Percentiles rank a stretch among this genome's conserved stretches.
These are phyloP conservation scores for Samsoniella hepiali DNA, from an alignment of 2,329 filamentous ascomycete species.

Conservation along the genomic window DNA sequence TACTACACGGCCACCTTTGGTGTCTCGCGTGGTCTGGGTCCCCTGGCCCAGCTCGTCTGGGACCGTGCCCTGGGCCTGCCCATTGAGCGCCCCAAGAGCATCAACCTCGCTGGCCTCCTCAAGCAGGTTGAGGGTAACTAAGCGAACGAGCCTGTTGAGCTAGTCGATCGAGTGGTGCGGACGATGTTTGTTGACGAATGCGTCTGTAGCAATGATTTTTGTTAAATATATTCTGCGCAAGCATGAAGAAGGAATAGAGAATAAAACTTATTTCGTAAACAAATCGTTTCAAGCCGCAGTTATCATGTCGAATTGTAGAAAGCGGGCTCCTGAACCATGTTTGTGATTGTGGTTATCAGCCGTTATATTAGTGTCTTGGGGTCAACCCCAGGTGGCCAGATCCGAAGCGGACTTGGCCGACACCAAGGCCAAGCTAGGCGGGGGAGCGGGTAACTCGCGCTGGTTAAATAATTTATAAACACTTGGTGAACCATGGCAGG, in stretches of 20 bases:
- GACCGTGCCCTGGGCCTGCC: slow-evolving; percentile 89
- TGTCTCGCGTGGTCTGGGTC: slow-evolving; percentile 71
- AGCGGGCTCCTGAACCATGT: background rate
- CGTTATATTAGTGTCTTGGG: background rate
- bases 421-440: background rate
- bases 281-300: background rate
- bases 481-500: too few relatives aligned
- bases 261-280: background rate
- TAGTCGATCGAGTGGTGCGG: background rate
- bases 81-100: slow-evolving; percentile 97
- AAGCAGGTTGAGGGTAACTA: slow-evolving; percentile 56
- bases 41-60: slow-evolving; percentile 93
- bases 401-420: slow-evolving; percentile 10
- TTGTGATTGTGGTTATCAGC: background rate
- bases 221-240: slow-evolving; percentile 10
- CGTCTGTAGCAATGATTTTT: slow-evolving; percentile 8
- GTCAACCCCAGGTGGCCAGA: background rate
- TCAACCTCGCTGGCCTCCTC: slow-evolving; percentile 83
- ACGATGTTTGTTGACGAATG: background rate
- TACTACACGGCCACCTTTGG: slow-evolving; percentile 83
- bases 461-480: background rate
- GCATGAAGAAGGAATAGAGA: background rate
- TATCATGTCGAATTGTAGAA: background rate
- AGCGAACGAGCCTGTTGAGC: background rate
- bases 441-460: too few relatives aligned